Evolutionary conservation across 2,329 filamentous ascomycete genomes (phyloP).

Genomic region (Fonsecaea nubica): DNA sequence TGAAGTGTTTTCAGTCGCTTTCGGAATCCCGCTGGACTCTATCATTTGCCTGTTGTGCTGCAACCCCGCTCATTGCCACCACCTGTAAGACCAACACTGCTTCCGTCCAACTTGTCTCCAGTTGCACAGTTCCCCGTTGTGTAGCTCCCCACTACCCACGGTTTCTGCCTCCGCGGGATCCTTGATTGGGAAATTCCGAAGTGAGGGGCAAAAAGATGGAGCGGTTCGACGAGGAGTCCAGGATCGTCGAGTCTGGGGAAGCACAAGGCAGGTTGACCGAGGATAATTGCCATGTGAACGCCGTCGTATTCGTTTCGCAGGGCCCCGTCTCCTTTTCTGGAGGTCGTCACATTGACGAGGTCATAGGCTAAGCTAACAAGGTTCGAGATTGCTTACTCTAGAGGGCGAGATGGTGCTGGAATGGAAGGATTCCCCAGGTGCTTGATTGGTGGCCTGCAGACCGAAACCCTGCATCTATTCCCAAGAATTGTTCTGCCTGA

Average conservation of each 20-base stretch:
- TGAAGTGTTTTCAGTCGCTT: neutral
- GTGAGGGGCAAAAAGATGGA: slow-evolving; percentile 23
- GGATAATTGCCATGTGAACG: neutral
- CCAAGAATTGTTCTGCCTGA: neutral
- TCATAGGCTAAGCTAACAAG: neutral
- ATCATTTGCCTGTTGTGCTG: neutral
- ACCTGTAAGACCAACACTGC: neutral
- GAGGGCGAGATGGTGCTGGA: neutral
- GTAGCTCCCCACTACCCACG: neutral
- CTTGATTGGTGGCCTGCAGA: neutral
- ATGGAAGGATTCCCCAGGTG: neutral
- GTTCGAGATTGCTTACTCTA: neutral
- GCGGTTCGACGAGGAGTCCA: neutral
- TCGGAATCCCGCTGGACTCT: neutral
- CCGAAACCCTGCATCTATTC: neutral
- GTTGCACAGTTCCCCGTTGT: neutral
- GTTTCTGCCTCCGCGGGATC: slow-evolving; percentile 16
- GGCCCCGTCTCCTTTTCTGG: neutral
- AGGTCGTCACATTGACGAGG: neutral
- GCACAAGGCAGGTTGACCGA: slow-evolving; percentile 13
- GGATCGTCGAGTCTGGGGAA: slow-evolving; percentile 23
- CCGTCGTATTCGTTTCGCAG: neutral
- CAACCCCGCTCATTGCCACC: neutral
- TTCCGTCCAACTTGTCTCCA: neutral
- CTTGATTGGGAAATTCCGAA: slow-evolving; percentile 22